phyloP scores from a whole-genome alignment of 108 stramenopile species.

The Schizochytrium sp. region DNA sequence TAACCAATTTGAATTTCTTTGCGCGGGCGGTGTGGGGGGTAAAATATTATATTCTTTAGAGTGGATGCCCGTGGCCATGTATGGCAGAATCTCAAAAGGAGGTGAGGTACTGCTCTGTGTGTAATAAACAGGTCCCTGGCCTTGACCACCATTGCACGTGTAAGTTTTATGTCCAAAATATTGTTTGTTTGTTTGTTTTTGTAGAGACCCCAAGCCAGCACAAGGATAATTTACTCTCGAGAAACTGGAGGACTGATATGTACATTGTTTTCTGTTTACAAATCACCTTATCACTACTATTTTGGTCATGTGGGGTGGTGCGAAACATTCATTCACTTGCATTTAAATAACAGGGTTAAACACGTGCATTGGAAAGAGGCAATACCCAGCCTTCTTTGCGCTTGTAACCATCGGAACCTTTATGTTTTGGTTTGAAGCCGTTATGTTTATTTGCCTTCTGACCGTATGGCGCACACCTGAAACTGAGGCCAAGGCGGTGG shows the following conservation, averaged over 20 bases:
- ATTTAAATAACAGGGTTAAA: slow-evolving; percentile 10
- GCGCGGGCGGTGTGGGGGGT: not conserved
- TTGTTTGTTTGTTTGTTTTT: not conserved
- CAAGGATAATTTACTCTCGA: not conserved
- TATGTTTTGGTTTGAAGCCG: slow-evolving; percentile 33
- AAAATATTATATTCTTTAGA: not conserved
- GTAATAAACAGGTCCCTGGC: slow-evolving; percentile 6
- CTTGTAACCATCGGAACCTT: slow-evolving; percentile 52
- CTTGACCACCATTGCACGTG: slow-evolving; percentile 59
- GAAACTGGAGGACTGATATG: not conserved
- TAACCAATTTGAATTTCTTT: not conserved
- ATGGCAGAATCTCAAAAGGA: not conserved
- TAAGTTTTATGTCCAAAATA: not conserved
- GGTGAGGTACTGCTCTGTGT: slow-evolving; percentile 37
- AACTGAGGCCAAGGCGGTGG: not conserved
- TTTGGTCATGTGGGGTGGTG: not conserved
- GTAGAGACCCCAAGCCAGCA: not conserved
- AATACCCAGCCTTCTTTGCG: slow-evolving; percentile 53
- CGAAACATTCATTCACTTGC: too few species aligned
- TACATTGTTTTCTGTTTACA: not conserved
- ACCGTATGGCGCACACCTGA: not conserved
- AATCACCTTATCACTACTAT: not conserved
- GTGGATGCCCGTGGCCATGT: slow-evolving; percentile 23
- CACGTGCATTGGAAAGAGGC: slow-evolving; percentile 52
- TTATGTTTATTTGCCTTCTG: slow-evolving; percentile 36